A percentile compares a stretch with the other conserved stretches of the same genome.
Conservation (phyloP, 2,329 filamentous ascomycete species). For the Pestalotiopsis sp. region DNA sequence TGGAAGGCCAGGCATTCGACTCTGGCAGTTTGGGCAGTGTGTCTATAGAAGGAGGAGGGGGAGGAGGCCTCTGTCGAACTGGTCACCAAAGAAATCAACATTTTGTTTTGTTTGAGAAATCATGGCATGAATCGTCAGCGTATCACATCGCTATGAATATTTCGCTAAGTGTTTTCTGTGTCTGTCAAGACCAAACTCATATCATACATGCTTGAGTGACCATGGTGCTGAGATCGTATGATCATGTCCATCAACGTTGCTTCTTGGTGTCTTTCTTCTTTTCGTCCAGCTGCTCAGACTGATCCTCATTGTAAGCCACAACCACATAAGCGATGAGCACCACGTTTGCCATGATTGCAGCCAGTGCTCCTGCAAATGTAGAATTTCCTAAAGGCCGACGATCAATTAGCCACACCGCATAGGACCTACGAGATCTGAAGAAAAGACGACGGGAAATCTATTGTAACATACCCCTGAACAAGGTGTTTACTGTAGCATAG, state of each 20-base stretch:
- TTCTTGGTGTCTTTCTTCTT: slow-evolving; percentile 51
- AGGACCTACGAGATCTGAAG: background rate
- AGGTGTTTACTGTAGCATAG: slow-evolving; percentile 73
- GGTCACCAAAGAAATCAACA: background rate
- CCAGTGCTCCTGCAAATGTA: slow-evolving; percentile 81
- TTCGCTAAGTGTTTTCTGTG: background rate
- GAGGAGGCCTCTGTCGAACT: background rate
- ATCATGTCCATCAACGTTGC: slow-evolving; percentile 20
- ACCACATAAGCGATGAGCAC: slow-evolving; percentile 89
- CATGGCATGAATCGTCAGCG: background rate
- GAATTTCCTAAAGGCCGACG: slow-evolving; percentile 67
- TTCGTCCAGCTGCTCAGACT: slow-evolving; percentile 48
- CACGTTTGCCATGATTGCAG: slow-evolving; percentile 88
- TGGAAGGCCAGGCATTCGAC: background rate
- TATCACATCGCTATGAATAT: background rate
- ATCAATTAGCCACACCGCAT: background rate
- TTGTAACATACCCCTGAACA: slow-evolving; percentile 70
- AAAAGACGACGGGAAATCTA: background rate
- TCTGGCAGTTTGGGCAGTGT: background rate
- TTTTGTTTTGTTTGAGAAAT: background rate
- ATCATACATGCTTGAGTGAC: background rate
- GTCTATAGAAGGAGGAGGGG: background rate
- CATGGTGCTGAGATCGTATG: too few relatives aligned
- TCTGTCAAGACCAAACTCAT: too few relatives aligned
- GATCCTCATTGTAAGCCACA: slow-evolving; percentile 88